These are phyloP conservation scores for Cercospora citrullina DNA, from an alignment of 2,329 filamentous ascomycete genomes.

Conservation along the genomic window DNA sequence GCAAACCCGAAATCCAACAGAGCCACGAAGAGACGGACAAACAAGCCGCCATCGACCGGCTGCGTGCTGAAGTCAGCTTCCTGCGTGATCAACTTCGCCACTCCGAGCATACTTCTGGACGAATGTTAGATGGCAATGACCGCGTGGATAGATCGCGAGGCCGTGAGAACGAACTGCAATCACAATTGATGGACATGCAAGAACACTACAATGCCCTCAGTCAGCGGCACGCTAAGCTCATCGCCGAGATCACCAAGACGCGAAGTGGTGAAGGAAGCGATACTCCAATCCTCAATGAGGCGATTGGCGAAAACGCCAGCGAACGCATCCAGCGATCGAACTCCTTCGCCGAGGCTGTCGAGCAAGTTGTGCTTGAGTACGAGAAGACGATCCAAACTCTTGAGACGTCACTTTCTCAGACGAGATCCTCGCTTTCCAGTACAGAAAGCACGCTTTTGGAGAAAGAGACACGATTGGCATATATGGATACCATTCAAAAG, in stretches of 20 bases:
- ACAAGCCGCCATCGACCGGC: conserved; percentile 85
- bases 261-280: conserved; percentile 63
- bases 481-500: conserved; percentile 85
- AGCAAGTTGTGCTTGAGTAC: conserved; percentile 94
- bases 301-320: conserved; percentile 73
- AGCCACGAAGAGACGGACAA: conserved; percentile 87
- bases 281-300: conserved; percentile 60
- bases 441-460: conserved; percentile 87
- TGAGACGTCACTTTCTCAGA: conserved; percentile 87
- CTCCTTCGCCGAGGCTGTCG: conserved; percentile 92
- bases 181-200: conserved; percentile 86
- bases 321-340: conserved; percentile 92
- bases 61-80: conserved; percentile 92
- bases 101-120: conserved; percentile 67
- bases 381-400: conserved; percentile 97
- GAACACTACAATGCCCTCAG: conserved; percentile 93
- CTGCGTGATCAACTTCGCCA: conserved; percentile 89
- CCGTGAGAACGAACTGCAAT: conserved; percentile 84
- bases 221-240: conserved; percentile 90
- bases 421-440: conserved; percentile 75
- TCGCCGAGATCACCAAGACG: conserved; percentile 87
- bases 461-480: conserved; percentile 90
- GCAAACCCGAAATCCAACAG: conserved; percentile 94
- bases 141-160: conserved; percentile 55
- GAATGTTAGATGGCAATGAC: conserved; percentile 66